phyloP scores from a whole-genome alignment of 148 eudicot genomes.

The Persicaria tinctoria region DNA sequence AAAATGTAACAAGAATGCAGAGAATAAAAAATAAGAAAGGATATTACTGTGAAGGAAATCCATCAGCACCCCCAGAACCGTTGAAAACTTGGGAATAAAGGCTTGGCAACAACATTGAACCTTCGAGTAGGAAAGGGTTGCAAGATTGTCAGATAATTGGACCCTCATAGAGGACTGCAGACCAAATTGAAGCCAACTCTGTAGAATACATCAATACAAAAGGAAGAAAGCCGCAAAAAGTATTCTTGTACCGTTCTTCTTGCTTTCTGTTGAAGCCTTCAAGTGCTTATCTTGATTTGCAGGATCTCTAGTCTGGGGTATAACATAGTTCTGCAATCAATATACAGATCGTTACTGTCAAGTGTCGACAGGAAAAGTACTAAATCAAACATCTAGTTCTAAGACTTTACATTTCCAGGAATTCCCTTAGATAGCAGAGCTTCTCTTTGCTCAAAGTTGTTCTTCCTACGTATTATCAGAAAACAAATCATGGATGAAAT shows the following conservation, averaged over 20 bases:
- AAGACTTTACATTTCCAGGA: background rate
- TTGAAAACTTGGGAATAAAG: conserved; percentile 18
- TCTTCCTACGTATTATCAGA: background rate
- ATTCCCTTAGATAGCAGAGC: background rate
- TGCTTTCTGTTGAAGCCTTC: conserved; percentile 17
- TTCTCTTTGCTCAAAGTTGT: background rate
- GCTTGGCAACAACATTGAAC: conserved; percentile 23
- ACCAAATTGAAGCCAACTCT: background rate
- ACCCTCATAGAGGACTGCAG: conserved; percentile 6
- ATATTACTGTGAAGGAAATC: conserved; percentile 29
- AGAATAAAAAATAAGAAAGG: conserved; percentile 5
- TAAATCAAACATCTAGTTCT: background rate
- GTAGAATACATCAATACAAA: background rate
- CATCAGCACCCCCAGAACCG: conserved; percentile 18
- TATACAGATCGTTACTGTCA: background rate
- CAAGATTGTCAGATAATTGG: background rate
- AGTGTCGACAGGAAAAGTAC: background rate
- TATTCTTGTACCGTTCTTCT: conserved; percentile 19
- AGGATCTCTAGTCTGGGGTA: conserved; percentile 26
- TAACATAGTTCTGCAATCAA: background rate
- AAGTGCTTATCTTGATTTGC: conserved; percentile 14
- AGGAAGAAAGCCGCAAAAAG: background rate
- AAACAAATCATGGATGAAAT: background rate
- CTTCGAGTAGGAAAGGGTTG: background rate
- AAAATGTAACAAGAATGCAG: background rate